phyloP scores from a whole-genome alignment of 2,329 filamentous ascomycete genomes.

The Dothistroma septosporum region DNA sequence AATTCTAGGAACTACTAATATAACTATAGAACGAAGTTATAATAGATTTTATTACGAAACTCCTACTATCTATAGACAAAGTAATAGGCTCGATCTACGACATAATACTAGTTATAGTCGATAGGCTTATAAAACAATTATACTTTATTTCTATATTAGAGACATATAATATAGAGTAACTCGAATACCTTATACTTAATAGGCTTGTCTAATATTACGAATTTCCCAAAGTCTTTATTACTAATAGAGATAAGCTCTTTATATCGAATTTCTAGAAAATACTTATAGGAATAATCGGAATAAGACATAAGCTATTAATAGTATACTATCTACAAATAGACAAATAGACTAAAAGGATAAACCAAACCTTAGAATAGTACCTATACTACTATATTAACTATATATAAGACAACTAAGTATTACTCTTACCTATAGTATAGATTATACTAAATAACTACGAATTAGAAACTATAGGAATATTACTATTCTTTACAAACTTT shows the following conservation, averaged over 20 bases:
- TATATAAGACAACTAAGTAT: no score
- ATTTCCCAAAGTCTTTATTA: slow-evolving; percentile 19
- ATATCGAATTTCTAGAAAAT: no score
- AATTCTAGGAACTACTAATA: neutral
- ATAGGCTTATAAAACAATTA: slow-evolving; percentile 18
- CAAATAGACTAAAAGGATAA: slow-evolving; percentile 28
- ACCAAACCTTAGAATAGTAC: slow-evolving; percentile 28
- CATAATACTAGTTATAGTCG: slow-evolving; percentile 21
- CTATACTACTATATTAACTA: slow-evolving; percentile 25
- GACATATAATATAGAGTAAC: slow-evolving; percentile 10
- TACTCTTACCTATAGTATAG: no score
- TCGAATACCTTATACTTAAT: slow-evolving; percentile 20
- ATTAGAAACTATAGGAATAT: slow-evolving; percentile 14
- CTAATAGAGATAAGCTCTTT: slow-evolving; percentile 24
- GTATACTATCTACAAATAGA: slow-evolving; percentile 29
- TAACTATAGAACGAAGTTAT: neutral
- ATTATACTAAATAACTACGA: slow-evolving; percentile 23
- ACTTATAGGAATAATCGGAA: slow-evolving; percentile 17
- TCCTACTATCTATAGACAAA: slow-evolving; percentile 12
- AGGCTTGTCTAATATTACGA: slow-evolving; percentile 19
- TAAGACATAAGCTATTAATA: slow-evolving; percentile 25
- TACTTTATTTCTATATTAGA: no score
- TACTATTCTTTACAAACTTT: slow-evolving; percentile 25
- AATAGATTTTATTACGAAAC: no score
- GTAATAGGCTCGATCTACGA: slow-evolving; percentile 10